Evolutionary conservation across 768 basidiomycete species (phyloP), one percentile per base, ranked within the genome.

Genomic region (Baorangia bicolor): DNA sequence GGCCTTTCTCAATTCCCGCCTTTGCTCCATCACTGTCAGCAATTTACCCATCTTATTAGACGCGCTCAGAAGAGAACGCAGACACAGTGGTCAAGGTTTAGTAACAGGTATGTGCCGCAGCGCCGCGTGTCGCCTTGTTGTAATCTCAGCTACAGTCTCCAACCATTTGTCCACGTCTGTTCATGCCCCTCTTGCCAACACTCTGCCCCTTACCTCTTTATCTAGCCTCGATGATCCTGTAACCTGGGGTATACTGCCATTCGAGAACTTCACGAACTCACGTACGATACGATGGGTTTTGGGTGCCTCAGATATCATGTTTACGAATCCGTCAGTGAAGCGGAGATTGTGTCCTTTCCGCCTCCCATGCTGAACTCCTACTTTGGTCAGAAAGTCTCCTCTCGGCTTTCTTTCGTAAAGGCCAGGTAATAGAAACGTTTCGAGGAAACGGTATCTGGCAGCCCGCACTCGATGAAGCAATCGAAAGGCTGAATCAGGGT

Each of bases 151-250:
- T 14, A 23, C 60, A 96, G 94, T 97, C 44, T 85, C 88, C 53
- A 98, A 98, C 71, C 95, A 98, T 67, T 85, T 95, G 51, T 97
- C 95, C 47, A 94, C 92, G 87, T 94, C 69, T 53, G 86, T 77
- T 12, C 39, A 18, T 21, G 1, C 13, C 47, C 27, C 21, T 38
- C n/a, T 57, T 20, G 57, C 28, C 49, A 11, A 47, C 27, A 28
- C 51, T 20, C 50, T 30, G 16, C 42, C 21, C 53, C 62, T 56
- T 46, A 55, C 49, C 28, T 21, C 30, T 25, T 55, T 56, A 43
- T 57, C 35, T 65, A 94, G 90, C 21, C 77, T 92, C 49, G 92
- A 94, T 65, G 91, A 92, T 64, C 90, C 91, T 2, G 68, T 94
- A 43, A 78, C 79, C n/a, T 98, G 95, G 95, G 93, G 93, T 5